Base-by-base conservation (phyloP, 345 rosid species). In the Geranium rotundifolium region DNA sequence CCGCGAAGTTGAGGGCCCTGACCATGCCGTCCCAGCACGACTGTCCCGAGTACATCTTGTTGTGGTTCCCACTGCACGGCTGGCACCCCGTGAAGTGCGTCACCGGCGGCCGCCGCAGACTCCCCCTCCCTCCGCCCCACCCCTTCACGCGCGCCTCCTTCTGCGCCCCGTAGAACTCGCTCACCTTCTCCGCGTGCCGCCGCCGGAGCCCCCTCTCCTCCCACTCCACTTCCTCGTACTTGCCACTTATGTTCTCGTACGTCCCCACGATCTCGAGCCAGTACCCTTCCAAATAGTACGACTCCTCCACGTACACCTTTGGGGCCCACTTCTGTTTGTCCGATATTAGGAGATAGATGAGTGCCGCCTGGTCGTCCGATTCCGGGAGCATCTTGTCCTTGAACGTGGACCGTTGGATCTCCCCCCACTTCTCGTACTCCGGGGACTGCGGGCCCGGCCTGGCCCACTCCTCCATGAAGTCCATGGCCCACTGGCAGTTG, bases 401-500 rank as follows among this genome's bases (percentile, higher is more conserved):
- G 68, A 93, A 86, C 23, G 81, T 67, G 16, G 87, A 74, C 68
- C 86, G 80, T 71, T 81, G 86, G 72, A 86, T 77, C 54, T 56
- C 29, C 16, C 96, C 99, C 97, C 97, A 93, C 9, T 80, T 81
- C 0, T 19, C 17, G 68, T 64, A 82, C 10, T 90, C 96, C 0
- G 78, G 60, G 17, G 79, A 54, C 37, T 83, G 78, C 4, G 99
- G 97, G 9, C 99, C 97, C 85, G 79, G 82, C 0, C 67, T 58
- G 41, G 87, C 81, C 99, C 99, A 92, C 20, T 63, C 73, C 29
- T 84, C 83, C 66, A 93, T 77, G 46, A 93, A 83, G 54, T 93
- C 97, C 95, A 93, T 81, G 8, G 97, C 90, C 99, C 99, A 93
- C 70, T 90, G 99, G 69, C 99, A 90, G 66, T 90, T 93, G 9